Evolutionary conservation across 495 filamentous ascomycete genomes (phyloP).

Genomic region (Chaetomium cochliodes): DNA sequence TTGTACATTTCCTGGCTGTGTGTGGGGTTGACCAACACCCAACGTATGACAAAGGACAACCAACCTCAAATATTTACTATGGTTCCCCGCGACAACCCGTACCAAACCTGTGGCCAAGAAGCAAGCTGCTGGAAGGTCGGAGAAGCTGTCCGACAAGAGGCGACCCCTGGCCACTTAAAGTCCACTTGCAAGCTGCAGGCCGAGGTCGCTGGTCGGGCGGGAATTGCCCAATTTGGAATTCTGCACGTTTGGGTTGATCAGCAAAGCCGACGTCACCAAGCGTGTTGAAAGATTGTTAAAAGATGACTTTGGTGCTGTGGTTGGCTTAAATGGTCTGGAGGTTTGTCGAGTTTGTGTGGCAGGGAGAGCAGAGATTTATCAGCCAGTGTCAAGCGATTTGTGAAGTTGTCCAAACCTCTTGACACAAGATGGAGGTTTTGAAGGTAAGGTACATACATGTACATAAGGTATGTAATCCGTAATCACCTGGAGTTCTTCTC

Average conservation of each 20-base stretch:
- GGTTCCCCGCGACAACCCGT: not conserved
- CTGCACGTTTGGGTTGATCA: not conserved
- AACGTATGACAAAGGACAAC: no score
- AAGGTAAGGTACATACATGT: no score
- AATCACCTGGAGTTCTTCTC: not conserved
- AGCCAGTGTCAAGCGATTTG: not conserved
- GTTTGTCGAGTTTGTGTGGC: not conserved
- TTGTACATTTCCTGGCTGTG: not conserved
- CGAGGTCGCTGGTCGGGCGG: slow-evolving; percentile 3
- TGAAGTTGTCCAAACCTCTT: not conserved
- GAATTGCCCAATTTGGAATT: slow-evolving; percentile 14
- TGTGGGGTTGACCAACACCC: no score
- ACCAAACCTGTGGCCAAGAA: not conserved
- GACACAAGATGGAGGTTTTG: no score
- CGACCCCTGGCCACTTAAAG: not conserved
- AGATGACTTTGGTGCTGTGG: not conserved
- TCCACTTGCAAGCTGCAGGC: not conserved
- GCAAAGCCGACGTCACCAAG: slow-evolving; percentile 5
- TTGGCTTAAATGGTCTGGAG: not conserved
- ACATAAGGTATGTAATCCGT: no score
- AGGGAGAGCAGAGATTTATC: not conserved
- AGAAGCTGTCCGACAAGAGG: not conserved
- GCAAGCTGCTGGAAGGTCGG: not conserved
- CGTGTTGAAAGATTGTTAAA: slow-evolving; percentile 1
- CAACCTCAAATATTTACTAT: not conserved